Base-by-base conservation (phyloP, 169 alveolate species). In the Cryptosporidium meleagridis region DNA sequence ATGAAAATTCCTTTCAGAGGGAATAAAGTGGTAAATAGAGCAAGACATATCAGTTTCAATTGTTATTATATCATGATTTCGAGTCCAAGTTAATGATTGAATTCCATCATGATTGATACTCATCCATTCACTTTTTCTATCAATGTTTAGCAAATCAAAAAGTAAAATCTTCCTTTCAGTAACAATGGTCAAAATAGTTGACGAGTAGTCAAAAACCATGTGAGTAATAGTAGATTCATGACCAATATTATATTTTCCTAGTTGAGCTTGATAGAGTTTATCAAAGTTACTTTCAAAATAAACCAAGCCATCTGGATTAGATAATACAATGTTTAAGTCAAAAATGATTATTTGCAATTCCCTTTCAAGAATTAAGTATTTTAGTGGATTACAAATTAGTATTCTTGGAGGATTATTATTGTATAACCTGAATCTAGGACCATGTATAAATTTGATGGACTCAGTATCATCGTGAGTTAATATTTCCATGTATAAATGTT, bases 381-480 rank as follows among this genome's bases (percentile, higher is more conserved):
- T 62, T 2, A 80, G 75, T 1, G 52, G 45, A 51, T 80, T 80
- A 70, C 89, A 80, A 26, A 80, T 45, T 48, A 80, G 62, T 35
- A 80, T 61, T 39, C 59, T 73, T 8, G 39, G 35, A 21, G 26
- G 16, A 10, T 62, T 67, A 33, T 62, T n/a, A 16, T 23, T 21
- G 16, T 33, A 18, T 33, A 62, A 26, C 29, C 45, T 80, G 26
- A 62, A 44, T 65, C 41, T 80, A 23, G 89, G 89, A 23, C 89
- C 89, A 48, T 80, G 89, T 7, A 80, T 59, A 44, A 80, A 80
- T 37, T 48, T 80, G 18, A 80, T 45, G 5, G 89, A 62, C 29
- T 55, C 89, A 41, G 70, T 41, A 41, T 80, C 89, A 41, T 80
- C 89, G 29, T 80, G 70, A 12, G 89, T 80, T 21, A 41, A 3